phyloP scores from a whole-genome alignment of 2,329 filamentous ascomycete genomes.

The Ophioceras dolichostomum region DNA sequence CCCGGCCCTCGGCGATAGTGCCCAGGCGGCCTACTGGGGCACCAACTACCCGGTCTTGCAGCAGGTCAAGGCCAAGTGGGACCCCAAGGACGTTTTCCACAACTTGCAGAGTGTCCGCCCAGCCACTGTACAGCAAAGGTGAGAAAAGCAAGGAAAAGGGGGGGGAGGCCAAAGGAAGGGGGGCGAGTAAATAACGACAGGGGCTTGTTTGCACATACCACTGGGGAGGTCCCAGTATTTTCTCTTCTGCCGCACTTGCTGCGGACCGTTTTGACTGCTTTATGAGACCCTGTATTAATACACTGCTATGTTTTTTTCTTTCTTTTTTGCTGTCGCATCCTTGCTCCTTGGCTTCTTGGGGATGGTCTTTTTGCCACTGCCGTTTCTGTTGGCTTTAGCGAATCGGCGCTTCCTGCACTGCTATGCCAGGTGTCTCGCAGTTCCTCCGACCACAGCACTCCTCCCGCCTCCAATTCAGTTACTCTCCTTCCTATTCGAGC shows the following conservation, averaged over 20 bases:
- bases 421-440: too few species aligned
- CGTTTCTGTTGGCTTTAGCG: too few species aligned
- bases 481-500: too few species aligned
- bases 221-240: background rate
- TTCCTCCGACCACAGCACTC: too few species aligned
- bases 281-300: background rate
- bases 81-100: slow-evolving; percentile 41
- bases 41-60: slow-evolving; percentile 33
- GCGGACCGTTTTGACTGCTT: too few species aligned
- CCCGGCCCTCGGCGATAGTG: slow-evolving; percentile 24
- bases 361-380: too few species aligned
- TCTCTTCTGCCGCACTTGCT: too few species aligned
- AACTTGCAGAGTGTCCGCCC: slow-evolving; percentile 41
- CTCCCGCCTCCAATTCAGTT: too few species aligned
- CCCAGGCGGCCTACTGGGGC: slow-evolving; percentile 43
- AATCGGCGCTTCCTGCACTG: too few species aligned
- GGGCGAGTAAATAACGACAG: too few species aligned
- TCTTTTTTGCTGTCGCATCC: background rate
- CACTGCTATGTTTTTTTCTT: background rate
- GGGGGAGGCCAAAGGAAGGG: too few species aligned
- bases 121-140: background rate
- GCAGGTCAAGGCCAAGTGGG: slow-evolving; percentile 36
- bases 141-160: too few species aligned
- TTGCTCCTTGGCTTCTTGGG: background rate
- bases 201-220: background rate